Evolutionary conservation across 225 moss, liverwort and hornwort genomes (phyloP).

Genomic region (Climacium dendroides): DNA sequence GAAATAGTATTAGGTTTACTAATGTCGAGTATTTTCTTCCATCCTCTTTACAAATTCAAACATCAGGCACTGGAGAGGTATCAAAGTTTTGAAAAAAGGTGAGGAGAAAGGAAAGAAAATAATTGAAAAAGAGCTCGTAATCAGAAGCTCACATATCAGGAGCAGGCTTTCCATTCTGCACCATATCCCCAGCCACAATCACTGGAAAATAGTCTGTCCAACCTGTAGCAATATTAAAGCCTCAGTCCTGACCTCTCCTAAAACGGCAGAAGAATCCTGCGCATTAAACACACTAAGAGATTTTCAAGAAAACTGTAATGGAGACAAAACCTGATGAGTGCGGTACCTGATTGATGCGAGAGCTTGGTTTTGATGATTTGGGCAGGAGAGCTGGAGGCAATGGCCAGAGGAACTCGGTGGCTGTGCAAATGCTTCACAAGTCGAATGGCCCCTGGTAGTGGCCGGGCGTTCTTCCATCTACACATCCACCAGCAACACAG

Average conservation of each 20-base stretch:
- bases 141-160: slow-evolving; percentile 59
- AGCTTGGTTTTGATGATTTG: slow-evolving; percentile 40
- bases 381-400: slow-evolving; percentile 71
- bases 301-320: background rate
- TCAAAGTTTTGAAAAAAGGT: background rate
- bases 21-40: background rate
- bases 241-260: background rate
- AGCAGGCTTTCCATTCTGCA: slow-evolving; percentile 74
- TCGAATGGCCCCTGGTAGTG: slow-evolving; percentile 46
- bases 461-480: slow-evolving; percentile 44
- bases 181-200: slow-evolving; percentile 71
- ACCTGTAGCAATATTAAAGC: slow-evolving; percentile 2
- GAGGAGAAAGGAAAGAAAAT: background rate
- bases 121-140: background rate
- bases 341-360: slow-evolving; percentile 32
- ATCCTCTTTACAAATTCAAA: background rate
- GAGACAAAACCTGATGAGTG: background rate
- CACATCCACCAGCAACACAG: background rate
- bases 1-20: background rate
- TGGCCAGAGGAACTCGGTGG: slow-evolving; percentile 46
- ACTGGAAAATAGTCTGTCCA: slow-evolving; percentile 54
- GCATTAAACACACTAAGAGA: background rate
- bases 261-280: background rate
- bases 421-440: slow-evolving; percentile 42
- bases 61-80: background rate